Evolutionary conservation across 192 early-diverging fungal genomes (phyloP), one percentile per base, ranked within the genome.

Genomic region (Coemansia sp.): DNA sequence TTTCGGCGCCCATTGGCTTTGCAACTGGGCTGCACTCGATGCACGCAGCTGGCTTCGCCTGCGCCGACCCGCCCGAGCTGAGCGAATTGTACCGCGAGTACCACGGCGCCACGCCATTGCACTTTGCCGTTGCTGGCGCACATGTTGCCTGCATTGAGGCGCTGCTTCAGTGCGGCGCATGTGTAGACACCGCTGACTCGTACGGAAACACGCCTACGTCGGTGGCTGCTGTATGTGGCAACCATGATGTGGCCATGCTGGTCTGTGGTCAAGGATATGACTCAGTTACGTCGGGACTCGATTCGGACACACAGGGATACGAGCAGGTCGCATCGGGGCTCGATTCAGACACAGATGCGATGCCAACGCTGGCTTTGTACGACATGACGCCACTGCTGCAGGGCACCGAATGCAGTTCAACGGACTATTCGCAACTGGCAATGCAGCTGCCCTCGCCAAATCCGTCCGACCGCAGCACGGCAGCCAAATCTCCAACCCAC

Each of bases 111-210:
- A 92, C 94, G 1, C 86, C 92, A 23, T 71, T 95, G 59, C 94
- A 95, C 64, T 88, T 90, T 75, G 92, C 92, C 4, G 87, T 88
- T 36, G 92, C 92, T 14, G 89, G 88, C 56, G 88, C 89, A 0
- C 89, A 86, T 62, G 61, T 78, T 1, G 74, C 79, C 9, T 84
- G 87, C 46, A 82, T 87, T 0, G 83, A 87, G 26, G 64, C 84
- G 15, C 75, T 94, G 22, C 66, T 95, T 31, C 63, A 75, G 36
- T 74, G 84, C 42, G 86, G 87, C 22, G 90, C 89, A 7, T 71
- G 65, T 4, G 59, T 79, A 15, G 83, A 90, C n/a, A 51, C 86
- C 10, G 76, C 71, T 49, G 89, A 90, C 59, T 75, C 69, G 25
- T 81, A 68, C 36, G 78, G 78, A 21, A 81, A 81, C 65, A 81